Conservation (phyloP, 2,329 filamentous ascomycete genomes). For the Exophiala calicioides region DNA sequence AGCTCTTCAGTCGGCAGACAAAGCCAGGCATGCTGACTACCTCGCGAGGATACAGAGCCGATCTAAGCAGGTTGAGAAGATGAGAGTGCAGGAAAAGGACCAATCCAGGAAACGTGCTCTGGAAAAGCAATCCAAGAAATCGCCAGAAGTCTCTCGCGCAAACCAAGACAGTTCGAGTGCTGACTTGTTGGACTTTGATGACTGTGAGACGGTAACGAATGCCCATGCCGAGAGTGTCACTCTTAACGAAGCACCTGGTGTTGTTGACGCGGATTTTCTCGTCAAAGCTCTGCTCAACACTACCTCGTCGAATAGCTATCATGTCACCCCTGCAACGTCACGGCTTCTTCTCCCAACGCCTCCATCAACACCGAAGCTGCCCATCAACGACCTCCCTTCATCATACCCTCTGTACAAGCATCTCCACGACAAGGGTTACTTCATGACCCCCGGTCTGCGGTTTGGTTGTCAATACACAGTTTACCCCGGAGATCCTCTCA, state of each 20-base stretch:
- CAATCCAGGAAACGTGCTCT: constrained; percentile 52
- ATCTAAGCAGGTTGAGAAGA: constrained; percentile 52
- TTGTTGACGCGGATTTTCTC: constrained; percentile 1
- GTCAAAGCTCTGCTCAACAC: constrained; percentile 3
- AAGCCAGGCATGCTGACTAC: constrained; percentile 63
- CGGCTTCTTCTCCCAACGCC: constrained; percentile 46
- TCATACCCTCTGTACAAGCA: constrained; percentile 78
- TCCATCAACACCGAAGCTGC: constrained; percentile 26
- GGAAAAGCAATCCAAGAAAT: constrained; percentile 49
- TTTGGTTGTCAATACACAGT: constrained; percentile 95
- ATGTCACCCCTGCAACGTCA: constrained; percentile 54
- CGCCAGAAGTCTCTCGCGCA: constrained; percentile 26
- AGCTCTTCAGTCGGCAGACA: constrained; percentile 61
- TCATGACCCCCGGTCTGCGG: constrained; percentile 84
- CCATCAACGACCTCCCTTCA: constrained; percentile 41
- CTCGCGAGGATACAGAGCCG: constrained; percentile 57
- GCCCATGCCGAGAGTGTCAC: constrained; percentile 4
- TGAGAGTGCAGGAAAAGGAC: constrained; percentile 51
- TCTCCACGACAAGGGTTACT: constrained; percentile 77
- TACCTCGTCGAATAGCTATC: constrained; percentile 15
- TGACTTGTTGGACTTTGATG: constrained; percentile 14
- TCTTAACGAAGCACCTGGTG: background rate
- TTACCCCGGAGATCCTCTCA: constrained; percentile 90
- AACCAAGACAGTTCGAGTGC: background rate
- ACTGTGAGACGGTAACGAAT: constrained; percentile 13